Base-by-base conservation (phyloP, 768 basidiomycete genomes). In the Daedaleopsis sinensis region DNA sequence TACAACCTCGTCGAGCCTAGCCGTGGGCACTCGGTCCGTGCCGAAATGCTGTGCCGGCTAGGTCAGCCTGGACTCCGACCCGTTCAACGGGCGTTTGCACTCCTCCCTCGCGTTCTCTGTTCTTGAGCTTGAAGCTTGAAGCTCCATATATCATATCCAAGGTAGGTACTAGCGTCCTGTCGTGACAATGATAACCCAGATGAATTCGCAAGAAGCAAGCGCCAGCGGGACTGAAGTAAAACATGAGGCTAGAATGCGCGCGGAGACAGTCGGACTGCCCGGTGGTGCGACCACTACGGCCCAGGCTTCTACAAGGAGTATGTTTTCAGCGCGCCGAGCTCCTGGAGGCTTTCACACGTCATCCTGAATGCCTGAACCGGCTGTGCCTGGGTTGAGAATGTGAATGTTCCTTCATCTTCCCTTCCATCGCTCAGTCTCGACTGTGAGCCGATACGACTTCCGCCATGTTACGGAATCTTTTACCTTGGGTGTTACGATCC, bases 391-490 rank as follows among this genome's bases (percentile, higher is more conserved):
- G 24, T 58, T n/a, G n/a, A n/a, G n/a, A n/a, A n/a, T n/a, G n/a
- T n/a, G n/a, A n/a, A 39, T 23, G 36, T 57, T 51, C 46, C 35
- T 32, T 49, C 43, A 11, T 42, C 12, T 18, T 43, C 27, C 24
- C 27, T 19, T 47, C 15, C 37, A 19, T 24, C 57, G 57, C 43
- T 57, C 54, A 36, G 62, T 64, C 62, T 64, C 49, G 62, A 64
- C 35, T 52, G 2, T 35, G 19, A 1, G 4, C 24, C 55, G 62
- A 55, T 59, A 59, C 62, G 62, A 53, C 50, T 56, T 42, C 62
- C 62, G 62, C 62, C 62, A 59, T 50, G 58, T 55, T 58, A 53
- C 62, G 62, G 62, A 47, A 49, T 21, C 16, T 18, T 23, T 15
- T 6, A 35, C 2, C n/a, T 32, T 32, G 27, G 27, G 27, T 27